Evolutionary conservation across 2,329 filamentous ascomycete species (phyloP), one percentile per base, ranked within the genome.

Genomic region (Pseudogymnoascus sp.): DNA sequence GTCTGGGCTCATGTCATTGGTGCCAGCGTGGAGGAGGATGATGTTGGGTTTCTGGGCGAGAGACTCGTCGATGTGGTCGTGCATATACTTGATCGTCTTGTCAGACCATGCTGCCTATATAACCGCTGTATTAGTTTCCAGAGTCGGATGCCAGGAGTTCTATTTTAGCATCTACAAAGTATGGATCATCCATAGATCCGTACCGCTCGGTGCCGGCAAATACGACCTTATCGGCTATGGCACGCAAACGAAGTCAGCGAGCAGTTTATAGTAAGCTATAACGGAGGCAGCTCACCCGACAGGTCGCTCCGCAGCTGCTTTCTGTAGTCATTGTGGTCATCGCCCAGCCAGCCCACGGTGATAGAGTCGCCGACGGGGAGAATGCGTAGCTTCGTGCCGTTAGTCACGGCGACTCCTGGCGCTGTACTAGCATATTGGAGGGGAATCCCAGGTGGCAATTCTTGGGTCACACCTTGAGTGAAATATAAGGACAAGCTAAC

Each of bases 261-360:
- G 39, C 16, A 21, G 10, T 42, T 21, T 5, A 18, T 21, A 5
- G 39, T 42, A 21, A 42, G 8, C 21, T 42, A 11, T 42, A 21
- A 8, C 7, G 8, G 16, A 11, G 39, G n/a, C 16, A 42, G 18
- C 16, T 42, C 12, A 42, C 66, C 65, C 16, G 68, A 51, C 18
- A 77, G 71, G 8, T 67, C 39, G 18, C 67, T 63, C 31, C 68
- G 62, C 1, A 77, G 69, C 16, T 68, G 60, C 2, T 66, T 64
- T 29, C 77, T 74, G 63, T 78, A 79, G 5, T 76, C 76, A 65
- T 78, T 78, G 1, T 72, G 72, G 45, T 69, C 69, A 7, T 36
- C 65, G 34, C 42, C 65, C 54, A 63, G 65, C 37, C 71, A 76
- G 2, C 77, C 77, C 14, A 64, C 66, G 0, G 75, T 77, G 47